These are phyloP conservation scores for Nephelium lappaceum DNA, from an alignment of 345 rosid species.

Conservation along the genomic window DNA sequence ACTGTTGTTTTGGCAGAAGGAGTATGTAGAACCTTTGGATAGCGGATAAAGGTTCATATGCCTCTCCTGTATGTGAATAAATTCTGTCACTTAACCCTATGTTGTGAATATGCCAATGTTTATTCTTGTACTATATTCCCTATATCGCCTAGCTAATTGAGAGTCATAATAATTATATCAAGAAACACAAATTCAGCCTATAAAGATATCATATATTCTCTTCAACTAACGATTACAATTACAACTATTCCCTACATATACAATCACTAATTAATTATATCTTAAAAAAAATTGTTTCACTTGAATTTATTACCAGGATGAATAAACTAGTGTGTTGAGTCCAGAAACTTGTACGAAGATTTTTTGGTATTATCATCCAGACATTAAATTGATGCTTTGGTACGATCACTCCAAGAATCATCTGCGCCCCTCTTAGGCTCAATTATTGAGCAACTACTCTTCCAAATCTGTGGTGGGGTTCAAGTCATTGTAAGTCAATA, in stretches of 20 bases:
- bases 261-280: background rate
- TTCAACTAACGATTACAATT: background rate
- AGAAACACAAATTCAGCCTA: background rate
- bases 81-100: background rate
- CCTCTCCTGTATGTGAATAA: background rate
- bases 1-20: background rate
- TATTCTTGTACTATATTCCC: background rate
- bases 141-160: background rate
- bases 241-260: background rate
- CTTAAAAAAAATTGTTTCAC: too few species aligned
- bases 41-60: conserved; percentile 11
- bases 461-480: too few species aligned
- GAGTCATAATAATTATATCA: too few species aligned
- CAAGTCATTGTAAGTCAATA: too few species aligned
- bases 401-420: too few species aligned
- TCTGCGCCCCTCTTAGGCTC: too few species aligned
- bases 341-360: too few species aligned
- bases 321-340: too few species aligned
- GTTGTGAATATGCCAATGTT: background rate
- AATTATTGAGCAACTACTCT: too few species aligned
- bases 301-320: too few species aligned
- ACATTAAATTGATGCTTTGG: too few species aligned
- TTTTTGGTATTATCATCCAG: too few species aligned
- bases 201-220: background rate
- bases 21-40: background rate